Base-by-base conservation (phyloP, 2,329 filamentous ascomycete species). In the Graphilbum sp. region DNA sequence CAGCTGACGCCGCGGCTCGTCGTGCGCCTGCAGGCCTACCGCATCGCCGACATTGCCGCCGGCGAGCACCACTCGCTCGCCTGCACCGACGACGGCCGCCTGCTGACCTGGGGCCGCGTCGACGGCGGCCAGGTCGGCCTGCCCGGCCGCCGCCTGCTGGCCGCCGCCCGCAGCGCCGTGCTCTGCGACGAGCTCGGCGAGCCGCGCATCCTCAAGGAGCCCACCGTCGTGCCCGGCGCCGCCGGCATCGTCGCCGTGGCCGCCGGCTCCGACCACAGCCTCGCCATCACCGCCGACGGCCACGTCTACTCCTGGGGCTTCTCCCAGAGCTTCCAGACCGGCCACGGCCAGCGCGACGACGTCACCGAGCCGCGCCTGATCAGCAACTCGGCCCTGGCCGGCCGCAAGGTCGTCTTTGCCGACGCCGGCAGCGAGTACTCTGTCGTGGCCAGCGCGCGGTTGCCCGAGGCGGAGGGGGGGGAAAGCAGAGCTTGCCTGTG, bases 391-490 rank as follows among this genome's bases (percentile, higher is more conserved):
- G 86, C 85, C 32, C 72, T 90, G 21, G 69, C 75, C 23, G 82
- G 73, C 32, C 77, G 79, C 59, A 75, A 77, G 55, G 66, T 95
- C 32, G 67, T 75, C 25, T 84, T 69, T 58, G 82, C 81, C n/a
- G 83, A 82, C 32, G 79, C 79, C n/a, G 87, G 88, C 46, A 86
- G 86, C 5, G 87, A 95, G 53, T 95, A 75, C 55, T 79, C 76
- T 2, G 59, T 83, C 19, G 49, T 83, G n/a, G 64, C 67, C 10
- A 67, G 67, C 38, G 52, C 53, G 42, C 59, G 5, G 23, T 13
- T 16, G 5, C 15, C 5, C 6, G 30, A 6, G n/a, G 12, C 12
- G 30, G 6, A 18, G n/a, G 7, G 30, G 10, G 7, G 27, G 7
- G 10, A 10, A 21, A 5, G 12, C 6, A 34, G 6, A 16, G 17